Conservation (phyloP, 306 rosid genomes). For the Gleditsia sinensis region DNA sequence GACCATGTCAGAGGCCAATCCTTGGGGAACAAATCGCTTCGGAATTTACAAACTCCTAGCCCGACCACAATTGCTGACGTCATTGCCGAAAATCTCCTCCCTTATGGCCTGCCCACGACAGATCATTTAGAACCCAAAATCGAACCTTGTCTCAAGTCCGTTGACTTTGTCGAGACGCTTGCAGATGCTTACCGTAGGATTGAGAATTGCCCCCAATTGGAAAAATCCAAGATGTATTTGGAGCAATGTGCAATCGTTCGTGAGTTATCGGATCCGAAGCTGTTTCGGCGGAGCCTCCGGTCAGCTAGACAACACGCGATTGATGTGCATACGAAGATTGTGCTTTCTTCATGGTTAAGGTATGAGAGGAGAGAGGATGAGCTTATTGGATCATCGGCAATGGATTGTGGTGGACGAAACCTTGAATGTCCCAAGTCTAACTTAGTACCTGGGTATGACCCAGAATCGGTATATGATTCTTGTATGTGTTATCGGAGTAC, state of each 20-base stretch:
- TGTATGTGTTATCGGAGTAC: constrained; percentile 48
- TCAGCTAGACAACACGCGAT: constrained; percentile 71
- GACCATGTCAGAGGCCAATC: constrained; percentile 55
- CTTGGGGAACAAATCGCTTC: constrained; percentile 44
- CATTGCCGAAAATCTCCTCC: constrained; percentile 53
- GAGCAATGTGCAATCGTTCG: constrained; percentile 67
- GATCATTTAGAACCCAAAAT: constrained; percentile 66
- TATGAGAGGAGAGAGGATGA: constrained; percentile 84
- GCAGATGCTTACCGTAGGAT: constrained; percentile 50
- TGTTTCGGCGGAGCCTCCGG: constrained; percentile 70
- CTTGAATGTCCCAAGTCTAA: constrained; percentile 71
- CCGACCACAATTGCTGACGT: constrained; percentile 25
- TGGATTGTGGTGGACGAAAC: constrained; percentile 71
- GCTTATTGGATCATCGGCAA: constrained; percentile 54
- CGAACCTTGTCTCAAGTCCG: constrained; percentile 49
- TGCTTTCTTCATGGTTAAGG: constrained; percentile 73
- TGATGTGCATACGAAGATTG: constrained; percentile 72
- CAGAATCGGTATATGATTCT: constrained; percentile 58
- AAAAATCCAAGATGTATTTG: constrained; percentile 48
- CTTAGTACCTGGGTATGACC: constrained; percentile 66
- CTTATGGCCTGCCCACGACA: constrained; percentile 67
- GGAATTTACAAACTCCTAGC: constrained; percentile 38
- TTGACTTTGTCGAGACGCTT: constrained; percentile 54
- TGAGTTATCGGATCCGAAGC: constrained; percentile 54
- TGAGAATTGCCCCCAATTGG: constrained; percentile 57